Evolutionary conservation across 148 eudicot species (phyloP), one percentile per base, ranked within the genome.

Genomic region (Rhododendron williamsianum): DNA sequence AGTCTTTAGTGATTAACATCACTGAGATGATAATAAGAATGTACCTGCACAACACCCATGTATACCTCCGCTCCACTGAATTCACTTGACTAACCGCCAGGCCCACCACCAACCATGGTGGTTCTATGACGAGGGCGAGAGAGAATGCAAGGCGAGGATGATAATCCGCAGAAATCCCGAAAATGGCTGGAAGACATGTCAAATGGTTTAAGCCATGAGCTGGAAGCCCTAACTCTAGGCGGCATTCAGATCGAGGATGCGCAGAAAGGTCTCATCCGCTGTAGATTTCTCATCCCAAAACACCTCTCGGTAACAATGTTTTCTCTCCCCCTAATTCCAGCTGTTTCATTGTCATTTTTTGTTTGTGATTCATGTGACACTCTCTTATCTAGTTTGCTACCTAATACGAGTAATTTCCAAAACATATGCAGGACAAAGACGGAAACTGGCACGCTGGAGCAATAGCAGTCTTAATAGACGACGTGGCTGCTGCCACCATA

Each of bases 401-500:
- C 19, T 1, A 18, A 36, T 27, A 19, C 4, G 16, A 16, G 41
- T 33, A 6, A 5, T 18, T 9, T 19, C 25, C 43, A 18, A 48
- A 27, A 12, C 19, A 81, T 38, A 2, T 12, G 77, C 54, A 88
- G 89, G 89, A 88, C 21, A 71, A 8, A 19, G 84, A 85, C 18
- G 87, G 86, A 49, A 78, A 88, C 49, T 88, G 89, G 89, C 82
- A 82, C 1, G 46, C 23, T 36, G 89, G 89, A 85, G 89, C 89
- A 3, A 85, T 86, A 10, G 88, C 88, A 1, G 82, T 84, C 48
- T 30, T 89, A 72, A 78, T 84, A 2, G 90, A 89, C 85, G 81
- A 74, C 23, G 80, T 89, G 6, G 80, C 71, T 1, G 85, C 87
- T 4, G 85, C 87, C 41, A 58, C 85, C 36, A 83, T 86, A 45